Conservation (phyloP, 2,329 filamentous ascomycete species). For the Cytospora schulzeri region DNA sequence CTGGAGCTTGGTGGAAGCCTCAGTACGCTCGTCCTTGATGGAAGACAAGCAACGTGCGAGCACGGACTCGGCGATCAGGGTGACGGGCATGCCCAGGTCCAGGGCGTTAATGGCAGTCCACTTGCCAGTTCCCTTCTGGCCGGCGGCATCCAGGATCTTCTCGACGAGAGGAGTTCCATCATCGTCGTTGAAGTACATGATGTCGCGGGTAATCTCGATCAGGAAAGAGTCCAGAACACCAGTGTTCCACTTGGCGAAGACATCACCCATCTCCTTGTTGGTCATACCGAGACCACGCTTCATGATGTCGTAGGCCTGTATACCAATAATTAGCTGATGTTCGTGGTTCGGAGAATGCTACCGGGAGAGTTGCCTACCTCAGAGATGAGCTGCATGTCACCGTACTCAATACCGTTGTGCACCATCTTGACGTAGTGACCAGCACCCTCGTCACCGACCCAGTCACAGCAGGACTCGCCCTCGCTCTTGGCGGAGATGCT, state of each 20-base stretch:
- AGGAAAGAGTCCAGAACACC: conserved; percentile 98
- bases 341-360: neutral
- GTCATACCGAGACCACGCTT: conserved; percentile 91
- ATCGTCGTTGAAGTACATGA: conserved; percentile 97
- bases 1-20: conserved; percentile 76
- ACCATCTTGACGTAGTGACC: conserved; percentile 99
- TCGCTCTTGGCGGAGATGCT: conserved; percentile 97
- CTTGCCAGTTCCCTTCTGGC: conserved; percentile 99
- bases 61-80: conserved; percentile 95
- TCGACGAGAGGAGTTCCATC: conserved; percentile 89
- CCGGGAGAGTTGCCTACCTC: conserved; percentile 67
- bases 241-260: conserved; percentile 96
- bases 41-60: conserved; percentile 92
- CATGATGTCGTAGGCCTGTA: conserved; percentile 97
- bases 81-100: conserved; percentile 97
- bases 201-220: conserved; percentile 97
- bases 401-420: conserved; percentile 99
- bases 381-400: conserved; percentile 99
- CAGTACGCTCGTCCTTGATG: conserved; percentile 89
- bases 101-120: conserved; percentile 99
- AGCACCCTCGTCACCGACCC: conserved; percentile 99
- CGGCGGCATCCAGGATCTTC: conserved; percentile 98
- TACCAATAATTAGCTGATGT: conserved; percentile 15
- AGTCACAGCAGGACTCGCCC: conserved; percentile 96
- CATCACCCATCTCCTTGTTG: conserved; percentile 94